Evolutionary conservation across 345 rosid genomes (phyloP).

Genomic region (Fremontodendron californicum): DNA sequence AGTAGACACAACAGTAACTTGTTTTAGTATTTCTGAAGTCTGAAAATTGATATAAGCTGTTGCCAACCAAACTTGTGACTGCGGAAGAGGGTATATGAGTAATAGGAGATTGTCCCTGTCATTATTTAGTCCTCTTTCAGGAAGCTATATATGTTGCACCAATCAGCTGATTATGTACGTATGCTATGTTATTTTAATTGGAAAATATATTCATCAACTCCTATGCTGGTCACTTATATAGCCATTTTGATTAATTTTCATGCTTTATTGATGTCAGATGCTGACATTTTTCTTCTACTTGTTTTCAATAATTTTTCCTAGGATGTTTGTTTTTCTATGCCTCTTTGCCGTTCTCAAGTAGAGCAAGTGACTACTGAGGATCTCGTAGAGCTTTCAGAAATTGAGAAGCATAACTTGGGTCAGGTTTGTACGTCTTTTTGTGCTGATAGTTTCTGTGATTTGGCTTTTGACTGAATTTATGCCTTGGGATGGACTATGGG

Average conservation of each 20-base stretch:
- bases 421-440: conserved; percentile 58
- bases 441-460: conserved; percentile 1
- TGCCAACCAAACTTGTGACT: not conserved
- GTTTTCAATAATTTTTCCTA: conserved; percentile 24
- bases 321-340: conserved; percentile 91
- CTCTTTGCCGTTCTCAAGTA: conserved; percentile 79
- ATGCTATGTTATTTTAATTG: not conserved
- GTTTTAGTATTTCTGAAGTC: not conserved
- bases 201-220: not conserved
- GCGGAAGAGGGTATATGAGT: not conserved
- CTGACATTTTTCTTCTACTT: not conserved
- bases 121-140: not conserved
- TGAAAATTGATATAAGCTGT: not conserved
- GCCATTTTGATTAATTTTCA: not conserved
- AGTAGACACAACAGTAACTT: not conserved
- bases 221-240: not conserved
- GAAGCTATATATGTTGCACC: not conserved
- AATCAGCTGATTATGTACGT: not conserved
- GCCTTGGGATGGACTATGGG: not conserved
- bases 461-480: not conserved
- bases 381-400: conserved; percentile 88
- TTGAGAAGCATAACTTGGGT: conserved; percentile 87
- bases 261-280: conserved; percentile 10
- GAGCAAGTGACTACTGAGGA: conserved; percentile 79
- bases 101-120: not conserved